These are phyloP conservation scores for Skeletonema grethae DNA, from an alignment of 108 stramenopile species.

Conservation along the genomic window DNA sequence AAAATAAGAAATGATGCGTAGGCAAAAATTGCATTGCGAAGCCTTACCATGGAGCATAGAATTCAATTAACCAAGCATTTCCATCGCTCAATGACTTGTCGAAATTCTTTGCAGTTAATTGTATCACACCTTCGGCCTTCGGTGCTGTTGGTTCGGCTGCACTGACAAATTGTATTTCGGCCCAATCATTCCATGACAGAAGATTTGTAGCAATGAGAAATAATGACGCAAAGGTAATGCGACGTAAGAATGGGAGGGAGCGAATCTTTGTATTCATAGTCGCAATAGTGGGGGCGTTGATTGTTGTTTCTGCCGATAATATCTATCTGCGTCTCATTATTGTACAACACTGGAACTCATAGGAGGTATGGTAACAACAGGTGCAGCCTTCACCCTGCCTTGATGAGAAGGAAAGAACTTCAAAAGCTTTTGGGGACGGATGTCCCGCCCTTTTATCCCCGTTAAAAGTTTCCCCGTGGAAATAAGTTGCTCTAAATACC, in stretches of 20 bases:
- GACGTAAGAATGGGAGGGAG: neutral
- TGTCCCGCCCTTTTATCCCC: too few species aligned
- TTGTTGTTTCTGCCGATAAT: too few species aligned
- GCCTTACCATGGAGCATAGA: conserved; percentile 76
- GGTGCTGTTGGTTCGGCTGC: neutral
- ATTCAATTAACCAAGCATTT: conserved; percentile 81
- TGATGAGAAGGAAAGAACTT: too few species aligned
- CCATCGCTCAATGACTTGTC: conserved; percentile 62
- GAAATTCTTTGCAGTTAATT: conserved; percentile 63
- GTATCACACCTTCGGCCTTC: conserved; percentile 27
- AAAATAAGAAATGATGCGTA: neutral
- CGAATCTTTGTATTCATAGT: neutral
- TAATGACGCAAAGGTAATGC: neutral
- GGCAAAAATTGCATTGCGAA: neutral
- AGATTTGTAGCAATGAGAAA: conserved; percentile 1
- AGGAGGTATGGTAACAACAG: too few species aligned
- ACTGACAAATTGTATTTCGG: neutral
- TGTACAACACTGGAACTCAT: too few species aligned
- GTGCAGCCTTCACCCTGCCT: too few species aligned
- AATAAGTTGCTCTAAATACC: too few species aligned
- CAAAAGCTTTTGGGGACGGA: too few species aligned
- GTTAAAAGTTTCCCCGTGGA: too few species aligned
- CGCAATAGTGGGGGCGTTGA: too few species aligned
- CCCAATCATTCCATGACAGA: neutral
- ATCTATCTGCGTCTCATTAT: too few species aligned